Base-by-base conservation (phyloP, 108 stramenopile genomes). In the Skeletonema grethae region DNA sequence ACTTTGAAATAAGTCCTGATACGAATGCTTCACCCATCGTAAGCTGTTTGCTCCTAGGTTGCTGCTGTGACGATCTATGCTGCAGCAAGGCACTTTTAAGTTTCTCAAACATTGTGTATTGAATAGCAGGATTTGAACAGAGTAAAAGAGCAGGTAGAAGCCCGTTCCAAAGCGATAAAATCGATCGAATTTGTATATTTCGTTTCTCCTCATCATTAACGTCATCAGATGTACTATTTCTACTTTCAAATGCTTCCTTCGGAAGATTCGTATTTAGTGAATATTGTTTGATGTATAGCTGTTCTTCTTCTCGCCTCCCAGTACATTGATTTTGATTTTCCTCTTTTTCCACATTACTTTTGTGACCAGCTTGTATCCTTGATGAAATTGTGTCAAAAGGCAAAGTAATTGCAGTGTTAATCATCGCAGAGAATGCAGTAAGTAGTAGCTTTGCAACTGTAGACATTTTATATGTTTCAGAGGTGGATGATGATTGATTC, bases 121-220 rank as follows among this genome's bases (percentile, higher is more conserved):
- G 94, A 61, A 97, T 96, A n/a, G 96, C 86, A 24, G 97, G 97
- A 63, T 97, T 97, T 79, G 82, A 85, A 28, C 95, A 96, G 18
- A 97, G 85, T 29, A 97, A 55, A 3, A 97, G 57, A n/a, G 96
- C 87, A 11, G 97, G 97, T 12, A 79, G 57, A 16, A 96, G 79
- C 24, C 97, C 97, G 36, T 91, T 92, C 95, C 95, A 97, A 20
- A 95, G 80, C 45, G 67, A 65, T 34, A 58, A 36, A 36, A 61
- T 32, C 7, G 73, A 70, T 29, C 32, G 38, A 32, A 80, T n/a
- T 18, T 48, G 31, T 28, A 65, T 32, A 28, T 75, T 30, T 20
- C 16, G 22, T 28, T 46, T 69, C 38, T 20, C 46, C 25, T 48
- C 61, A 45, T 32, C 34, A 34, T 31, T 3, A 15, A 18, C 38